Percentiles rank a stretch among this genome's conserved stretches.
These are phyloP conservation scores for Boehmeria nivea DNA, from an alignment of 306 rosid genomes.

Conservation along the genomic window DNA sequence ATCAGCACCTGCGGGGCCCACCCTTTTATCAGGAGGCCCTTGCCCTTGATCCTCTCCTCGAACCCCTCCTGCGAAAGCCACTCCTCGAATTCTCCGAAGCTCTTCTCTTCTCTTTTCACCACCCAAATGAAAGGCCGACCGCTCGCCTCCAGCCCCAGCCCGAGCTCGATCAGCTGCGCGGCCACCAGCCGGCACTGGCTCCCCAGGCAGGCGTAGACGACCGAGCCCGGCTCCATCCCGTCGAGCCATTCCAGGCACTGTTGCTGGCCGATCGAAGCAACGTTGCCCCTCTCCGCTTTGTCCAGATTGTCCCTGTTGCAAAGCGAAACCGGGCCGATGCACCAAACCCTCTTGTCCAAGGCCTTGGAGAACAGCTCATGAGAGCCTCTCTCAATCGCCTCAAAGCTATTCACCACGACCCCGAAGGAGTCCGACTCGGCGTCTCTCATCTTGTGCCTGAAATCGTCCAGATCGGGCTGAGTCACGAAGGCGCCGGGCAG, in stretches of 20 bases:
- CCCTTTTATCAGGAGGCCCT: conserved; percentile 61
- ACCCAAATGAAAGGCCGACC: conserved; percentile 71
- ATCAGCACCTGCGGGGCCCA: conserved; percentile 77
- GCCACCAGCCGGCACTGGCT: conserved; percentile 62
- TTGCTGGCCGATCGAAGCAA: conserved; percentile 41
- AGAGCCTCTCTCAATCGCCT: conserved; percentile 51
- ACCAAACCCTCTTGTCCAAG: conserved; percentile 46
- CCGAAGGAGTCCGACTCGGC: conserved; percentile 55
- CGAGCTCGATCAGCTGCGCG: conserved; percentile 58
- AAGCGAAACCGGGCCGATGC: conserved; percentile 67
- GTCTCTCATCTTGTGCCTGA: conserved; percentile 50
- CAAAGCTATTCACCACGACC: conserved; percentile 62
- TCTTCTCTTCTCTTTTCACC: conserved; percentile 34
- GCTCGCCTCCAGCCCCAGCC: conserved; percentile 59
- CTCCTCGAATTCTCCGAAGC: conserved; percentile 37
- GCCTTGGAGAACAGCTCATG: conserved; percentile 33
- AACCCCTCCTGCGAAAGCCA: conserved; percentile 52
- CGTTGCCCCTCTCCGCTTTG: conserved; percentile 66
- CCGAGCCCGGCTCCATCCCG: conserved; percentile 48
- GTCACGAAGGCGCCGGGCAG: conserved; percentile 57
- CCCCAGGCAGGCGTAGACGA: conserved; percentile 70
- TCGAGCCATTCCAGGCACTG: conserved; percentile 62
- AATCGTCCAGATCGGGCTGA: conserved; percentile 52
- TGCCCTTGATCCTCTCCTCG: conserved; percentile 53
- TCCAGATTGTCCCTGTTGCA: conserved; percentile 50